phyloP scores from a whole-genome alignment of 2,329 filamentous ascomycete species.

The Alternaria infectoria region DNA sequence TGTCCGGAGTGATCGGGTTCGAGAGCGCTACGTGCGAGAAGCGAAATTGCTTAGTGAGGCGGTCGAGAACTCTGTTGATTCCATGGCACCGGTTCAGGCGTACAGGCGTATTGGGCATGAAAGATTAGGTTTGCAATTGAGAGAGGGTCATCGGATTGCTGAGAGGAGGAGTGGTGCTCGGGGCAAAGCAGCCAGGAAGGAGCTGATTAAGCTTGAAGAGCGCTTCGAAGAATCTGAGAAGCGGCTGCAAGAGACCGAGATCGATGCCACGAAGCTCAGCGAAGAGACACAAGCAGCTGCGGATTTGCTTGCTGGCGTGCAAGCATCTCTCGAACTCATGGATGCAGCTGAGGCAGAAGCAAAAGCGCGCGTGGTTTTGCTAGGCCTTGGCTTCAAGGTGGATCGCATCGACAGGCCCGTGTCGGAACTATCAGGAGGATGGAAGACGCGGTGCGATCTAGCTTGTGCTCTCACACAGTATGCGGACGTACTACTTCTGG shows the following conservation, averaged over 20 bases:
- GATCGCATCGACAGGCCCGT: conserved; percentile 65
- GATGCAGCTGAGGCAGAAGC: conserved; percentile 68
- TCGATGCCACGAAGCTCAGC: conserved; percentile 64
- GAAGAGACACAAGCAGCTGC: conserved; percentile 72
- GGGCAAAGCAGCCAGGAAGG: conserved; percentile 77
- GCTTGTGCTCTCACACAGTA: conserved; percentile 70
- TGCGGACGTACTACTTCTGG: conserved; percentile 78
- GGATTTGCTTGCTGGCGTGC: conserved; percentile 72
- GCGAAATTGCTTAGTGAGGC: conserved; percentile 67
- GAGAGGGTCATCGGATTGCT: conserved; percentile 75
- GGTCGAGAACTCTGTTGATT: conserved; percentile 63
- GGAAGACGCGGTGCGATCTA: conserved; percentile 53
- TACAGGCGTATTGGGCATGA: conserved; percentile 68
- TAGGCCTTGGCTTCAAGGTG: conserved; percentile 74
- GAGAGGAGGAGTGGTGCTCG: conserved; percentile 75
- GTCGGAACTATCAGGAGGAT: conserved; percentile 72
- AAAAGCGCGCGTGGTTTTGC: conserved; percentile 66
- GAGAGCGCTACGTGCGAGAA: conserved; percentile 66
- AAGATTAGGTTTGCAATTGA: conserved; percentile 67
- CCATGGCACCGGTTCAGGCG: conserved; percentile 64
- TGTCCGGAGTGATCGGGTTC: conserved; percentile 58
- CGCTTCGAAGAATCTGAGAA: conserved; percentile 64
- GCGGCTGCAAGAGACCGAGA: conserved; percentile 59
- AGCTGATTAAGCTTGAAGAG: conserved; percentile 72
- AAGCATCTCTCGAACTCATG: conserved; percentile 68